Conservation (phyloP, 2,329 filamentous ascomycete species). For the Fusarium sp. region DNA sequence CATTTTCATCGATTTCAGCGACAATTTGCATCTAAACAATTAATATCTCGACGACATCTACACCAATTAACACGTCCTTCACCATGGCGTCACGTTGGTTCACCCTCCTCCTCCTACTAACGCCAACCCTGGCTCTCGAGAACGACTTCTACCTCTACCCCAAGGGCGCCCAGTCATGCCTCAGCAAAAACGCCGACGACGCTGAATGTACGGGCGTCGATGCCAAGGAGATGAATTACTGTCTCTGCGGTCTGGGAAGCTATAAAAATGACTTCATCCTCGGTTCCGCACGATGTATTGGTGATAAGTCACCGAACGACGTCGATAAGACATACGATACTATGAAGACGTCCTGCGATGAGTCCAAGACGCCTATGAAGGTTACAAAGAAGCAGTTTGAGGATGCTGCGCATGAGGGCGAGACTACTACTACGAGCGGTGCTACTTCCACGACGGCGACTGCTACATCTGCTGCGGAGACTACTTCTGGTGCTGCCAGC, state of each 20-base stretch:
- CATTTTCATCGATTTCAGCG: background rate
- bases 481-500: conserved; percentile 1
- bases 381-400: conserved; percentile 61
- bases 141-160: conserved; percentile 56
- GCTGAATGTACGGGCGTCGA: conserved; percentile 60
- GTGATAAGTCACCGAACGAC: conserved; percentile 52
- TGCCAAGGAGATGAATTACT: conserved; percentile 61
- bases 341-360: conserved; percentile 60
- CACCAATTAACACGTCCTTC: background rate
- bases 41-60: background rate
- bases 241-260: conserved; percentile 59
- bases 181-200: conserved; percentile 57
- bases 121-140: conserved; percentile 43
- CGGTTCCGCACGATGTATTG: conserved; percentile 63
- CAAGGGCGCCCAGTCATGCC: conserved; percentile 56
- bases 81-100: conserved; percentile 51
- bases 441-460: conserved; percentile 13
- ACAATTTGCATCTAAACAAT: background rate
- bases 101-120: conserved; percentile 51
- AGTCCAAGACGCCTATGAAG: conserved; percentile 60
- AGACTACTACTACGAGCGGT: conserved; percentile 6
- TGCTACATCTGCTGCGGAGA: conserved; percentile 1
- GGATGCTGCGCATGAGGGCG: conserved; percentile 37
- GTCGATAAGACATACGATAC: conserved; percentile 60
- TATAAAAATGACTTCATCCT: conserved; percentile 66